Base-by-base conservation (phyloP, 257 asterid genomes). In the Lantana camara region DNA sequence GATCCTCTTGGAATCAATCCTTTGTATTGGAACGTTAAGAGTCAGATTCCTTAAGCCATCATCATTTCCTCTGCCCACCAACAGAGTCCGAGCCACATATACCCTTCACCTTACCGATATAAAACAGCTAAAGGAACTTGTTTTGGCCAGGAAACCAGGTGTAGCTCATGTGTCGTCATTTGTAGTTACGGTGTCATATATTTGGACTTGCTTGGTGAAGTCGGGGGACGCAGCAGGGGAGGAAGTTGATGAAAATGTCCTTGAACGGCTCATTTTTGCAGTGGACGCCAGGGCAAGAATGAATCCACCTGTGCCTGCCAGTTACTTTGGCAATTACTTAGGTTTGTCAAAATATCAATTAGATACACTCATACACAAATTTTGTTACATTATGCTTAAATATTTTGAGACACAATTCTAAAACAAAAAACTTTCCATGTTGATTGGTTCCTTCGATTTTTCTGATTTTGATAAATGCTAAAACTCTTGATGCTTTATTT, bases 181-280 rank as follows among this genome's bases (percentile, higher is more conserved):
- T 14, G 78, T 66, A 5, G 53, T 65, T 1, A 22, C 70, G 9
- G 63, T 75, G 48, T 63, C 84, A 22, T 73, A 67, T 16, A 19
- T 60, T 7, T 75, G 80, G 84, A 57, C 66, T 7, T 75, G 84
- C 38, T 69, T 75, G 82, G 42, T 56, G 40, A 78, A 76, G 68
- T 49, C 75, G 3, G 68, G 35, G 9, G 42, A 23, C 24, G 23
- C 54, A 13, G 38, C 4, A 8, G 68, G 29, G 1, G 73, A 70
- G 40, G 62, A 60, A 17, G 54, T 11, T 2, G 57, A 47, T 1
- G 52, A 6, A 0, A 4, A 21, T 4, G 27, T n/a, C 13, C 45
- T 37, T 2, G 73, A 71, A 4, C 24, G 23, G 2, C 67, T 78
- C 11, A 40, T 64, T 4, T 63, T 75, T 34, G 62, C 70, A 16